Base-by-base conservation (phyloP, 2,329 filamentous ascomycete species). In the Trichoderma citrinoviride region DNA sequence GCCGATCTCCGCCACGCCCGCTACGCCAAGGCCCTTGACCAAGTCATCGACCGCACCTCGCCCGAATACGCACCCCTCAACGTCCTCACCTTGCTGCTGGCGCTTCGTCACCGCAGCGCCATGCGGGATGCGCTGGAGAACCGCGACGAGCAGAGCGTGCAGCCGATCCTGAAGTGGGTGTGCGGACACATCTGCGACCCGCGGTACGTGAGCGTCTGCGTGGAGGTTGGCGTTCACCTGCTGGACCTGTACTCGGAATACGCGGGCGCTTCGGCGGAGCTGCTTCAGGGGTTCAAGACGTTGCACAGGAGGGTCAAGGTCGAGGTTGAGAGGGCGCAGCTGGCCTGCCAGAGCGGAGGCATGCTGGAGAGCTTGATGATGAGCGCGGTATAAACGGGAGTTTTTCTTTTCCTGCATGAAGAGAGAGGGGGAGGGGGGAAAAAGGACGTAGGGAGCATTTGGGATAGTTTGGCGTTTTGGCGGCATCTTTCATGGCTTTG, bases 191-290 rank as follows among this genome's bases (percentile, higher is more conserved):
- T 99, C 70, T 84, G 88, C 44, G 90, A 97, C 74, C 92, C 94
- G 40, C 87, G 91, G 63, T 90, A 95, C 75, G 87, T 95, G 54
- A 85, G 84, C 66, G 80, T 97, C 40, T 93, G 91, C 72, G 90
- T 93, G 25, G 94, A 98, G 76, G 87, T 95, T 23, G 89, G 90
- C 17, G 85, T 96, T 72, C 83, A 93, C 66, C 81, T 98, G 41
- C 80, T 98, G 21, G 94, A 99, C 73, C 81, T 98, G 43, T 99
- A 98, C 76, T 88, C 90, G 33, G 89, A 91, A 74, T 90, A 92
- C 70, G 83, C 93, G 25, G 90, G 87, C 2, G 87, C 88, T 56
- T 93, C 90, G 41, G 82, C 85, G 7, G 87, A 91, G 74, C 84
- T 98, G 64, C 88, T 91, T 67, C 82, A 82, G 56, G 83, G 88